Conservation (phyloP, 2,329 filamentous ascomycete genomes). For the Cytospora leucostoma region DNA sequence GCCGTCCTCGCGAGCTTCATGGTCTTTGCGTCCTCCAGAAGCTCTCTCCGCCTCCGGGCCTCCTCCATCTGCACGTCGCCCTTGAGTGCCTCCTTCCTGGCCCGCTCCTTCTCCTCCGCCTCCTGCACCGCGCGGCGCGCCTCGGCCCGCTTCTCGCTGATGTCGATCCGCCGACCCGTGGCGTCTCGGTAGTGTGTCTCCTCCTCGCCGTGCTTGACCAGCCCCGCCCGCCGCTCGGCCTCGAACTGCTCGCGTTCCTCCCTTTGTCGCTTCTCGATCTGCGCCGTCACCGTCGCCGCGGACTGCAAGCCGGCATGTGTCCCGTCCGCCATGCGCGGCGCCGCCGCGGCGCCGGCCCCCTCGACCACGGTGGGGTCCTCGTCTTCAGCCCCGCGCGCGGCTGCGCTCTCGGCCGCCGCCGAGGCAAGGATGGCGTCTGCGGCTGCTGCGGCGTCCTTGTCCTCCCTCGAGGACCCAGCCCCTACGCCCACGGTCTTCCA, state of each 20-base stretch:
- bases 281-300: constrained; percentile 73
- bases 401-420: constrained; percentile 67
- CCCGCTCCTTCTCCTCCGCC: constrained; percentile 69
- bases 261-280: constrained; percentile 59
- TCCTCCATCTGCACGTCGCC: constrained; percentile 78
- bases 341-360: constrained; percentile 40
- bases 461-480: constrained; percentile 37
- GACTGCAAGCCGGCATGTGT: constrained; percentile 85
- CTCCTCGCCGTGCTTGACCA: constrained; percentile 45
- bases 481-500: constrained; percentile 71
- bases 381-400: constrained; percentile 50
- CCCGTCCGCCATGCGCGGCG: constrained; percentile 76
- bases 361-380: constrained; percentile 52
- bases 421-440: constrained; percentile 79
- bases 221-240: constrained; percentile 37
- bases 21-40: constrained; percentile 76
- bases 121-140: constrained; percentile 66
- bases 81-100: constrained; percentile 69
- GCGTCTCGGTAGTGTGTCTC: constrained; percentile 97
- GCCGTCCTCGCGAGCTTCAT: constrained; percentile 77
- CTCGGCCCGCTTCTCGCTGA: constrained; percentile 87
- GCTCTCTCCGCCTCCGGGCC: constrained; percentile 63
- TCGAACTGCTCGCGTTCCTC: constrained; percentile 39
- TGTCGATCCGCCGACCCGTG: constrained; percentile 89
- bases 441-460: constrained; percentile 57